Percentiles rank a stretch among this genome's conserved stretches.
phyloP scores from a whole-genome alignment of 1,284 basidiomycete species.

The Caloboletus inedulis region DNA sequence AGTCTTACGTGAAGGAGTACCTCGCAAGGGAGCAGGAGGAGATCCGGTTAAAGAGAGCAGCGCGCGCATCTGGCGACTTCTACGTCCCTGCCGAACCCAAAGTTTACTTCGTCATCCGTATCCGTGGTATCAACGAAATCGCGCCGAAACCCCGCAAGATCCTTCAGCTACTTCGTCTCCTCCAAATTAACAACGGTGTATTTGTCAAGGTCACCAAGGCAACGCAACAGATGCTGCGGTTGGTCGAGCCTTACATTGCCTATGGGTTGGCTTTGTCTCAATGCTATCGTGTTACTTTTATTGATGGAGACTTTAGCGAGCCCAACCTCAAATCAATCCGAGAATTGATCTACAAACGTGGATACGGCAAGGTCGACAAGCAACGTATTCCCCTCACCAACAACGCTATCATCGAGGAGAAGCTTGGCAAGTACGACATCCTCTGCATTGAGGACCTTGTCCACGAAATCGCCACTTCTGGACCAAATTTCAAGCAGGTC shows the following conservation, averaged over 20 bases:
- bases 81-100: conserved; percentile 97
- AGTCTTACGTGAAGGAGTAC: conserved; percentile 98
- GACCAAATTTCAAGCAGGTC: conserved; percentile 99
- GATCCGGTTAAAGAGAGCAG: conserved; percentile 91
- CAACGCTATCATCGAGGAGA: conserved; percentile 91
- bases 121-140: conserved; percentile 99
- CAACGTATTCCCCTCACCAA: conserved; percentile 95
- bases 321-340: conserved; percentile 96
- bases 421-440: conserved; percentile 94
- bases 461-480: conserved; percentile 94
- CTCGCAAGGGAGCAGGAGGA: conserved; percentile 91
- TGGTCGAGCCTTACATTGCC: conserved; percentile 96
- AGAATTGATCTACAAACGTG: conserved; percentile 99
- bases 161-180: conserved; percentile 94
- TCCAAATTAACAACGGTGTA: conserved; percentile 99
- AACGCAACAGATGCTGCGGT: conserved; percentile 96
- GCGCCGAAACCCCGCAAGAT: conserved; percentile 99
- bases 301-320: conserved; percentile 51
- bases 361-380: conserved; percentile 98
- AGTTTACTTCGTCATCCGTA: conserved; percentile 97
- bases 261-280: conserved; percentile 69
- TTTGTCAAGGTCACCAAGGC: conserved; percentile 98
- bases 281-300: not conserved
- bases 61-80: conserved; percentile 92
- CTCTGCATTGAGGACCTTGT: conserved; percentile 98